Base-by-base conservation (phyloP, 768 basidiomycete genomes). In the Aureoboletus auriporus region DNA sequence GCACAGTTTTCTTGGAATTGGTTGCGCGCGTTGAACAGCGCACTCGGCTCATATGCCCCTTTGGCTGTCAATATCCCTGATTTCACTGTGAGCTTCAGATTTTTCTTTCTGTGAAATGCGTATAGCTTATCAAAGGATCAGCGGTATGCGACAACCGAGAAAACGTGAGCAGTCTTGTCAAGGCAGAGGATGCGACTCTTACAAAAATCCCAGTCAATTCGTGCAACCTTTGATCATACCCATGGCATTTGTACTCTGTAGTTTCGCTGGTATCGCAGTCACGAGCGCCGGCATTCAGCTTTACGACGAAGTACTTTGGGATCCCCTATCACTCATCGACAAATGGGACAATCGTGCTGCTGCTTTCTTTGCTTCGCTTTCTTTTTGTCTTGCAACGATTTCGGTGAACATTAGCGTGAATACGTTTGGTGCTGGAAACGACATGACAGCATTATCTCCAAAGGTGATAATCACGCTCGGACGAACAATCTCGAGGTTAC, bases 331-430 rank as follows among this genome's bases (percentile, higher is more conserved):
- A 42, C 78, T 93, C 44, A 85, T 92, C 54, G 80, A 88, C 64
- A 74, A 72, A 39, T 93, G 90, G 90, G 79, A 87, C 56, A 93
- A 88, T 67, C 83, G 93, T 47, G 82, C 89, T 2, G 89, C 85
- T 0, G 82, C 85, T 6, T 94, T 93, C 73, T 93, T 94, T 62
- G 80, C 79, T 7, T 75, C 87, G 0, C 79, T 89, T 64, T 76
- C 80, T 20, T 91, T 91, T 63, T 71, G 73, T 26, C 68, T 93
- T 27, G 81, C 87, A 6, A 88, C 83, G 0, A 73, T 92, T 40
- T 84, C 81, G 30, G 74, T 79, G 16, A 84, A 87, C 53, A 83
- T 90, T 54, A 86, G 87, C 20, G 89, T 89, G 17, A 95, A 94
- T 52, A 77, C 78, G 1, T 71, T 84, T 46, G 70, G 75, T 29